Conservation (phyloP, 2,329 filamentous ascomycete genomes). For the Aotearoamyces nothofagi region DNA sequence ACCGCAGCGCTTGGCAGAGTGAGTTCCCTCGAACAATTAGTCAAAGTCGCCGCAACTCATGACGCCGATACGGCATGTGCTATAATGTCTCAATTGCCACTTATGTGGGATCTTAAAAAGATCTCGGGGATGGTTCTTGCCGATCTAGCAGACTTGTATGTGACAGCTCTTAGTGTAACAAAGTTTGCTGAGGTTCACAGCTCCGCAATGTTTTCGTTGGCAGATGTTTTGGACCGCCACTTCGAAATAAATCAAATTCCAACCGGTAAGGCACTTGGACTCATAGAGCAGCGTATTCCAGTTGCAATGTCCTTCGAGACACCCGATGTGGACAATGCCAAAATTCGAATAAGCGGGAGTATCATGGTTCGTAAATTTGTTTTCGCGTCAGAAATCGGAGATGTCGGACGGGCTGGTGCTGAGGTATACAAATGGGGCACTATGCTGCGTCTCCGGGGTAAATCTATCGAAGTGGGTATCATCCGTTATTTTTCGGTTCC, state of each 20-base stretch:
- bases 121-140: background rate
- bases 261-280: slow-evolving; percentile 2
- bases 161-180: background rate
- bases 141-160: background rate
- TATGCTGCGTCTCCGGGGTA: slow-evolving; percentile 32
- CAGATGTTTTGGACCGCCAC: background rate
- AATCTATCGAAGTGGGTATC: slow-evolving; percentile 30
- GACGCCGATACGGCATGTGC: slow-evolving; percentile 5
- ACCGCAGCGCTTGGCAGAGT: slow-evolving; percentile 4
- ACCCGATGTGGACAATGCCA: slow-evolving; percentile 29
- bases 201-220: background rate
- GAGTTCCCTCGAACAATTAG: slow-evolving; percentile 2
- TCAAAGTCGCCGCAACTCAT: slow-evolving; percentile 1
- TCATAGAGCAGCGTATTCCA: slow-evolving; percentile 2
- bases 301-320: slow-evolving; percentile 2
- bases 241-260: background rate
- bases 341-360: slow-evolving; percentile 30
- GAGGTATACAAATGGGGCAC: slow-evolving; percentile 26
- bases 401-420: slow-evolving; percentile 11
- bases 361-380: slow-evolving; percentile 1
- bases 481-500: background rate
- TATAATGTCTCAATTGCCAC: slow-evolving; percentile 6
- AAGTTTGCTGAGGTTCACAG: background rate
- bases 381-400: slow-evolving; percentile 2
- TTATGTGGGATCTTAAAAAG: slow-evolving; percentile 4